phyloP scores from a whole-genome alignment of 257 asterid species.

The Striga asiatica region DNA sequence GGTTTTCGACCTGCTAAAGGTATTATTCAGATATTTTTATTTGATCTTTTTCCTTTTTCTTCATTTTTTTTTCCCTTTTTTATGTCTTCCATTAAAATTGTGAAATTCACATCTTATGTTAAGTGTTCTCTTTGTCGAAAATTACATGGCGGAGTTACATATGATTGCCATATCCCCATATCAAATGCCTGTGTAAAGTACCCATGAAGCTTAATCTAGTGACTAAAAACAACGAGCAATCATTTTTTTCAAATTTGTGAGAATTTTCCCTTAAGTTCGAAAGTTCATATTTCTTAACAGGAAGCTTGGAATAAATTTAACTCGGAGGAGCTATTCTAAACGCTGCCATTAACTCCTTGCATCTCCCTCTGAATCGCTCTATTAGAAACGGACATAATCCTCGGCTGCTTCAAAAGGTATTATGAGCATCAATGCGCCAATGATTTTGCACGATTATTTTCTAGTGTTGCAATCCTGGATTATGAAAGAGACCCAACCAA shows the following conservation, averaged over 20 bases:
- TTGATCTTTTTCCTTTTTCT: not conserved
- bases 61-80: not conserved
- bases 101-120: not conserved
- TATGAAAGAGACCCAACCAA: conserved; percentile 15
- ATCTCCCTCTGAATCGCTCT: conserved; percentile 17
- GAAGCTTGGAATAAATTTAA: conserved; percentile 98
- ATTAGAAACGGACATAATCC: conserved; percentile 14
- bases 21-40: conserved; percentile 17
- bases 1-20: conserved; percentile 98
- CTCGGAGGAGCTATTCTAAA: conserved; percentile 98
- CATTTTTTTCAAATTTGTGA: not conserved
- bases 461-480: conserved; percentile 16
- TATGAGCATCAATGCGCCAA: conserved; percentile 10
- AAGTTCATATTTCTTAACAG: conserved; percentile 35
- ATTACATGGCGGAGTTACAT: not conserved
- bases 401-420: conserved; percentile 11
- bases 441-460: conserved; percentile 15
- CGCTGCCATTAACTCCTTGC: conserved; percentile 14
- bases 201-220: too few species aligned
- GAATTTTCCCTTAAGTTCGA: conserved; percentile 15
- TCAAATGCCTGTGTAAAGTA: too few species aligned
- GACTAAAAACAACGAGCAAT: too few species aligned
- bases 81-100: not conserved
- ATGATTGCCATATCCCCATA: too few species aligned
- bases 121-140: not conserved